Conservation (phyloP, 2,329 filamentous ascomycete genomes). For the Gaeumannomyces sp. region DNA sequence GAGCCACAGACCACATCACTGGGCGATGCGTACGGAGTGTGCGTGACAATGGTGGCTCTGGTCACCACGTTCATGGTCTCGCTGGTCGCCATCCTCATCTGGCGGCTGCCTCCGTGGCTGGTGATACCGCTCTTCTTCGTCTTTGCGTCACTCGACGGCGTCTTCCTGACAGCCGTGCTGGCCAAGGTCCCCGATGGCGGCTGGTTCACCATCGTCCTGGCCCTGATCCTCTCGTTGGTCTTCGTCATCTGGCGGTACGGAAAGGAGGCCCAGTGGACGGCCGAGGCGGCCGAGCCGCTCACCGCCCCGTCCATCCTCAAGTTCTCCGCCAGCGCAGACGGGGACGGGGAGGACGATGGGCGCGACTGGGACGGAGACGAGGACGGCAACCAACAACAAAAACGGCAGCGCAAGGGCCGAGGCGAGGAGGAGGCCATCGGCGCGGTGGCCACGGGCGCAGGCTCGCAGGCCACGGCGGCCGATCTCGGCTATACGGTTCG, state of each 20-base stretch:
- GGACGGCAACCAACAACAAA: too few relatives aligned
- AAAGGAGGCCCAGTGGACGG: conserved; percentile 69
- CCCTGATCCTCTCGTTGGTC: conserved; percentile 52
- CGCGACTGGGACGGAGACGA: not conserved
- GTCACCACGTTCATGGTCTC: conserved; percentile 69
- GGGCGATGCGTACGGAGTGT: conserved; percentile 68
- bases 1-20: conserved; percentile 50
- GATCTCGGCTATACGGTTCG: not conserved
- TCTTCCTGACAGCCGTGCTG: conserved; percentile 62
- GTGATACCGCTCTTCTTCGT: conserved; percentile 55
- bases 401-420: not conserved
- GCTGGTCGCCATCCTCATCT: conserved; percentile 63
- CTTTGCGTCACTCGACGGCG: conserved; percentile 57
- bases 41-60: conserved; percentile 72
- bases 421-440: not conserved
- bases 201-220: conserved; percentile 67
- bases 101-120: conserved; percentile 53
- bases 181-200: conserved; percentile 67
- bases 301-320: conserved; percentile 34
- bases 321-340: not conserved
- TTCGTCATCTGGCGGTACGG: conserved; percentile 71
- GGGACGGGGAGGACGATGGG: not conserved
- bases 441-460: not conserved
- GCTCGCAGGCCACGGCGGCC: not conserved
- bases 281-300: conserved; percentile 56